Conservation (phyloP, 441 rosid species). For the Melastoma candidum region DNA sequence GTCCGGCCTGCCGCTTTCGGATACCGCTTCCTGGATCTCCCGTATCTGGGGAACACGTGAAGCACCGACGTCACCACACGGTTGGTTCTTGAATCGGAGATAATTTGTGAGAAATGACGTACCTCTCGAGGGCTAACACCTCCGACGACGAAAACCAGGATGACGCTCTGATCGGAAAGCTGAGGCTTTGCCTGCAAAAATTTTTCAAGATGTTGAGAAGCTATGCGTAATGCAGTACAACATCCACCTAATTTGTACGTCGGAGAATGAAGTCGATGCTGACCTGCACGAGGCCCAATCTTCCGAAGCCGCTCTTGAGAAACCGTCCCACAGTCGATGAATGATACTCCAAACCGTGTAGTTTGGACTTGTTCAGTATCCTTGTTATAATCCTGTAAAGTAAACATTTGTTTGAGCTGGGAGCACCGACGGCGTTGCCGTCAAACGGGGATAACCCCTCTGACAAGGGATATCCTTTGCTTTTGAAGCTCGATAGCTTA, state of each 20-base stretch:
- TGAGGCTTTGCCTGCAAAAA: constrained; percentile 72
- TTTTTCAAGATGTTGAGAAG: constrained; percentile 4
- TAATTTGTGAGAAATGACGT: constrained; percentile 7
- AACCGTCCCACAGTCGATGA: constrained; percentile 91
- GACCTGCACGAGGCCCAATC: constrained; percentile 95
- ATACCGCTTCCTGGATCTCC: constrained; percentile 72
- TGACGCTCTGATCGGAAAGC: constrained; percentile 68
- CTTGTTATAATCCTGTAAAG: constrained; percentile 56
- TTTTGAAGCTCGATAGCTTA: constrained; percentile 56
- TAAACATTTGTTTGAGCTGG: constrained; percentile 51
- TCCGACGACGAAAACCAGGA: constrained; percentile 76
- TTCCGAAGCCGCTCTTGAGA: constrained; percentile 90
- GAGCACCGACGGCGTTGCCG: constrained; percentile 38
- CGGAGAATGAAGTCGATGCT: constrained; percentile 10
- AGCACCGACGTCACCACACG: no score
- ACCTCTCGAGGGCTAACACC: constrained; percentile 93
- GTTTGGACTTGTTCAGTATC: constrained; percentile 48
- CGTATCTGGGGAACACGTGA: constrained; percentile 31
- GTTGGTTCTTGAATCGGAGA: background rate
- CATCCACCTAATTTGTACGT: no score
- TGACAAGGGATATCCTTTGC: constrained; percentile 36
- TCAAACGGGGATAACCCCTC: constrained; percentile 48
- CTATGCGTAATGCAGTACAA: no score
- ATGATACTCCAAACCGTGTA: constrained; percentile 82
- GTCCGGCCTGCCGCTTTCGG: constrained; percentile 81